Conservation (phyloP, 169 alveolate species). For the Toxoplasma gondii region DNA sequence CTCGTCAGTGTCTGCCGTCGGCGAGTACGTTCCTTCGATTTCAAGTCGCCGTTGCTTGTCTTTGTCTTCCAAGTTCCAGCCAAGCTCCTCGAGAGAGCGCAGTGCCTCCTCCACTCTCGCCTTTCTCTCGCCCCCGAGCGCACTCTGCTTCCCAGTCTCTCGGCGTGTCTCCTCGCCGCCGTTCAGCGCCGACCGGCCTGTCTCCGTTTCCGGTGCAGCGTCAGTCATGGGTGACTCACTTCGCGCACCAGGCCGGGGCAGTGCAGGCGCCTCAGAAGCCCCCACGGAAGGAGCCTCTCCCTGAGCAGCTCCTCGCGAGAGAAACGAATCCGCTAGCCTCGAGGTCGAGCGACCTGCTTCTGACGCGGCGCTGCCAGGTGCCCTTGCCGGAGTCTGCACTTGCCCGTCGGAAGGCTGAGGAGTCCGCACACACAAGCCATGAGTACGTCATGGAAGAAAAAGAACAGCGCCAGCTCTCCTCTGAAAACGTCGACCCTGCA, state of each 20-base stretch:
- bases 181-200: neutral
- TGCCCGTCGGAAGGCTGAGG: neutral
- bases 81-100: conserved; percentile 16
- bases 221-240: neutral
- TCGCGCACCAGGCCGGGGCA: neutral
- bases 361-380: neutral
- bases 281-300: neutral
- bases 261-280: no score
- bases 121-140: neutral
- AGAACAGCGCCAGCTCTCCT: no score
- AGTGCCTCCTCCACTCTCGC: conserved; percentile 11
- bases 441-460: no score
- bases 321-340: neutral
- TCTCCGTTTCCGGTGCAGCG: neutral
- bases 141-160: neutral
- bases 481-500: no score
- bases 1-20: conserved; percentile 21
- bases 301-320: neutral
- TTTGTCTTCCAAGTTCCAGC: neutral
- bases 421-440: no score
- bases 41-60: neutral
- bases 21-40: conserved; percentile 24
- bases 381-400: neutral
- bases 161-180: neutral
- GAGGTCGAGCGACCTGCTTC: neutral